These are phyloP conservation scores for Mallotus nudiflorus DNA, from an alignment of 345 rosid genomes.

Conservation along the genomic window DNA sequence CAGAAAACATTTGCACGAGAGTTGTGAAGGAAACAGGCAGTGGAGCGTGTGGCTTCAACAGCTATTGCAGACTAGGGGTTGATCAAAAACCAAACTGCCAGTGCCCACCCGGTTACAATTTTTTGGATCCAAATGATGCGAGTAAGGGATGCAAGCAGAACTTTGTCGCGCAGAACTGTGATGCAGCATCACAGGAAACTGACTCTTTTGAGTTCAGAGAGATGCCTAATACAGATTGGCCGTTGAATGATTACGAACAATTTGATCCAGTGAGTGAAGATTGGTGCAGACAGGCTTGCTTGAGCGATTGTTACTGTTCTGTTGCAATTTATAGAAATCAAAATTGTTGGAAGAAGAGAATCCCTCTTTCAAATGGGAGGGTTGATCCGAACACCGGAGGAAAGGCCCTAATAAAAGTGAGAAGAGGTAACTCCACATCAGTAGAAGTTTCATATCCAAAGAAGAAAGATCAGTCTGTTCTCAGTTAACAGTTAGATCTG, in stretches of 20 bases:
- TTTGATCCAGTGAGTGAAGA: slow-evolving; percentile 26
- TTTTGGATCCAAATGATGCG: slow-evolving; percentile 33
- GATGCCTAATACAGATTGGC: slow-evolving; percentile 39
- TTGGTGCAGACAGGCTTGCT: slow-evolving; percentile 44
- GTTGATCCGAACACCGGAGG: neutral
- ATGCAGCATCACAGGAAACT: slow-evolving; percentile 12
- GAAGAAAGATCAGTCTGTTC: slow-evolving; percentile 5
- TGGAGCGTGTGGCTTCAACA: slow-evolving; percentile 65
- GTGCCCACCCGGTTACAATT: slow-evolving; percentile 46
- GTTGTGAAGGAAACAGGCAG: slow-evolving; percentile 20
- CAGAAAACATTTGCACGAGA: slow-evolving; percentile 41
- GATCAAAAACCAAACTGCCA: slow-evolving; percentile 45
- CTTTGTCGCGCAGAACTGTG: slow-evolving; percentile 43
- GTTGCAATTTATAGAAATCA: slow-evolving; percentile 33
- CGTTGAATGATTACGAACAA: slow-evolving; percentile 33
- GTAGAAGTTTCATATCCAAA: neutral
- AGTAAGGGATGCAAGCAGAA: slow-evolving; percentile 43
- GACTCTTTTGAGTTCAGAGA: slow-evolving; percentile 24
- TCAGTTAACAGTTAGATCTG: no score
- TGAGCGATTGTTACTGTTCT: slow-evolving; percentile 58
- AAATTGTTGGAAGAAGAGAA: slow-evolving; percentile 52
- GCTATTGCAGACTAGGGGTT: slow-evolving; percentile 38
- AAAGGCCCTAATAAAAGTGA: slow-evolving; percentile 42
- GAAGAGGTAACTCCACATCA: slow-evolving; percentile 21
- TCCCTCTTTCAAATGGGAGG: slow-evolving; percentile 45